phyloP scores from a whole-genome alignment of 305 asterid species.

The Fraxinus albicans region DNA sequence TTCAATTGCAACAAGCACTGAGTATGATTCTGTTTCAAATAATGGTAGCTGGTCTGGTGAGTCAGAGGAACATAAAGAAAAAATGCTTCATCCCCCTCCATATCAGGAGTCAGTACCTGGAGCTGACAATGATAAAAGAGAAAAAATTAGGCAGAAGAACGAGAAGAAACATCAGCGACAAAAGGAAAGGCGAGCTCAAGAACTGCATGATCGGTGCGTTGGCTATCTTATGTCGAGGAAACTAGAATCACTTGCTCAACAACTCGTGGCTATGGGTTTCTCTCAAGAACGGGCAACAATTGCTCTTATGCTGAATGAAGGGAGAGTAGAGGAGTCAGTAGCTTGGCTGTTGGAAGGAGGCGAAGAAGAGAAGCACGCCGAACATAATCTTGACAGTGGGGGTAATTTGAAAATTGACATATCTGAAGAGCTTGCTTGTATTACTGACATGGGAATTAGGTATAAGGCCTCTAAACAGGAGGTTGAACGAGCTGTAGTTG shows the following conservation, averaged over 20 bases:
- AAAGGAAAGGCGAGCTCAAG: conserved; percentile 93
- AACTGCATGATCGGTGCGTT: conserved; percentile 74
- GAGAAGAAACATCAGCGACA: conserved; percentile 95
- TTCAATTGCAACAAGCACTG: conserved; percentile 44
- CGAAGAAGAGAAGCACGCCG: not conserved
- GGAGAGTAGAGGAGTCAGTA: not conserved
- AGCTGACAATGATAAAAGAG: conserved; percentile 79
- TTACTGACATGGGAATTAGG: not conserved
- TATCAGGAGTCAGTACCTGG: conserved; percentile 68
- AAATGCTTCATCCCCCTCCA: conserved; percentile 34
- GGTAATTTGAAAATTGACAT: not conserved
- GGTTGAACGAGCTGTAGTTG: not conserved
- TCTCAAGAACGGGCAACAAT: not conserved
- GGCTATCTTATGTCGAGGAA: not conserved
- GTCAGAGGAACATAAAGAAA: conserved; percentile 85
- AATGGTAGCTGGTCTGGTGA: conserved; percentile 94
- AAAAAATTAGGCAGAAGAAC: conserved; percentile 80
- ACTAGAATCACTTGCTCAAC: not conserved
- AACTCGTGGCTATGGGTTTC: not conserved
- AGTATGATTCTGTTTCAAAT: conserved; percentile 71
- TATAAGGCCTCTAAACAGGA: not conserved
- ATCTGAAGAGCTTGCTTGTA: not conserved
- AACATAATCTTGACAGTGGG: not conserved
- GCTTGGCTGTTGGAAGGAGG: not conserved
- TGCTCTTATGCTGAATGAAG: not conserved